phyloP scores from a whole-genome alignment of 768 basidiomycete species.

The Russula dissimulans region DNA sequence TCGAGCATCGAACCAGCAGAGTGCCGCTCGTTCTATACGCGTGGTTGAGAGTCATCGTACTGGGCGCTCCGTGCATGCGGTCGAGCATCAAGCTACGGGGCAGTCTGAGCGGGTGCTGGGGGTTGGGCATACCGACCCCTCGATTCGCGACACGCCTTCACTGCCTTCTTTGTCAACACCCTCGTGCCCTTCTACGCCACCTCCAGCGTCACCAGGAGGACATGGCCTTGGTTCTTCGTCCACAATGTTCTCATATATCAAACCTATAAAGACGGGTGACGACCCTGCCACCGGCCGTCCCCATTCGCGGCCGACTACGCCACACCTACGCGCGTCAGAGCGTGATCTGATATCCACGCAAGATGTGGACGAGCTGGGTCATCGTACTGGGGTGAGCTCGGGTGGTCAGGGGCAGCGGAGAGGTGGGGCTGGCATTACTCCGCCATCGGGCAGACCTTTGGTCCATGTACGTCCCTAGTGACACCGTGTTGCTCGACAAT shows the following conservation, averaged over 20 bases:
- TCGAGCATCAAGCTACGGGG: neutral
- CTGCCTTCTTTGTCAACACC: slow-evolving; percentile 6
- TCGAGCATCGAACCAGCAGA: neutral
- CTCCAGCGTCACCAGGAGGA: slow-evolving; percentile 8
- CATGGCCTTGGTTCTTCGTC: slow-evolving; percentile 52
- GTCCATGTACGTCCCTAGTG: slow-evolving; percentile 83
- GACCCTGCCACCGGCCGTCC: slow-evolving; percentile 25
- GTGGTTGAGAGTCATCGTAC: slow-evolving; percentile 3
- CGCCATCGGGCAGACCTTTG: slow-evolving; percentile 54
- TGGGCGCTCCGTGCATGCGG: neutral
- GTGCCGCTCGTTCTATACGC: neutral
- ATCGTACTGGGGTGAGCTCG: slow-evolving; percentile 29
- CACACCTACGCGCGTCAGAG: slow-evolving; percentile 9
- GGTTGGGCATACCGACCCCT: neutral
- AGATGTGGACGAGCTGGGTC: slow-evolving; percentile 32
- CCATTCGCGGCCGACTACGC: slow-evolving; percentile 20
- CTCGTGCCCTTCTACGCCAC: slow-evolving; percentile 3
- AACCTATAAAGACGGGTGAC: slow-evolving; percentile 41
- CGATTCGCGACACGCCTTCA: slow-evolving; percentile 11
- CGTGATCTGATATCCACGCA: slow-evolving; percentile 12
- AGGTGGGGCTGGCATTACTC: slow-evolving; percentile 27
- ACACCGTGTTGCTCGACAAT: slow-evolving; percentile 30
- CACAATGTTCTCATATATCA: slow-evolving; percentile 63
- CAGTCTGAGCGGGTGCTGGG: neutral
- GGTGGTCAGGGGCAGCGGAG: slow-evolving; percentile 10